A percentile compares a stretch with the other conserved stretches of the same genome.
These are phyloP conservation scores for Candida broadrunensis DNA, from an alignment of 805 yeast species.

Conservation along the genomic window DNA sequence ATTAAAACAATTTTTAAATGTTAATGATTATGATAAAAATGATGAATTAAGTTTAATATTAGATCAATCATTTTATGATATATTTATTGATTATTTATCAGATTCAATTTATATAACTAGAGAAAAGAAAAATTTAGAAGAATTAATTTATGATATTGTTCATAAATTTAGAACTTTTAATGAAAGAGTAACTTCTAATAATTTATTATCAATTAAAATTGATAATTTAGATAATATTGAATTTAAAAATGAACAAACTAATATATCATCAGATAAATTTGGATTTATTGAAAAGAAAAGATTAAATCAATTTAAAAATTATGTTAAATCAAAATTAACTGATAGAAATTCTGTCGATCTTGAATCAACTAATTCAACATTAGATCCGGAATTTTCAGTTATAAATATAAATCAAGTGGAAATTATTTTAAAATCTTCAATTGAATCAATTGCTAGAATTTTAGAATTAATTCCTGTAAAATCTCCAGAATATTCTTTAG, in stretches of 20 bases:
- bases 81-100: constrained; percentile 66
- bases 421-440: constrained; percentile 60
- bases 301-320: constrained; percentile 52
- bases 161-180: constrained; percentile 40
- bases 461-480: constrained; percentile 68
- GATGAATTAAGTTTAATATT: constrained; percentile 48
- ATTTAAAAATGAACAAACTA: constrained; percentile 9
- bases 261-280: constrained; percentile 19
- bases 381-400: constrained; percentile 14
- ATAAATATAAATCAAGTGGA: constrained; percentile 53
- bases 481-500: constrained; percentile 60
- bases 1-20: constrained; percentile 56
- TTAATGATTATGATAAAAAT: constrained; percentile 45
- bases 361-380: background rate
- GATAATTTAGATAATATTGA: constrained; percentile 32
- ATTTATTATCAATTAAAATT: constrained; percentile 27
- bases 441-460: constrained; percentile 75
- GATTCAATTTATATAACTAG: constrained; percentile 66
- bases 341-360: constrained; percentile 19
- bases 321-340: constrained; percentile 42
- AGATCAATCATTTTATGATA: constrained; percentile 70
- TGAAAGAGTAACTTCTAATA: constrained; percentile 34
- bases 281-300: constrained; percentile 41
- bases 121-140: constrained; percentile 69
- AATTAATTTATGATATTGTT: constrained; percentile 44